phyloP scores from a whole-genome alignment of 2,329 filamentous ascomycete genomes.

The Aspergillus viridinutans region DNA sequence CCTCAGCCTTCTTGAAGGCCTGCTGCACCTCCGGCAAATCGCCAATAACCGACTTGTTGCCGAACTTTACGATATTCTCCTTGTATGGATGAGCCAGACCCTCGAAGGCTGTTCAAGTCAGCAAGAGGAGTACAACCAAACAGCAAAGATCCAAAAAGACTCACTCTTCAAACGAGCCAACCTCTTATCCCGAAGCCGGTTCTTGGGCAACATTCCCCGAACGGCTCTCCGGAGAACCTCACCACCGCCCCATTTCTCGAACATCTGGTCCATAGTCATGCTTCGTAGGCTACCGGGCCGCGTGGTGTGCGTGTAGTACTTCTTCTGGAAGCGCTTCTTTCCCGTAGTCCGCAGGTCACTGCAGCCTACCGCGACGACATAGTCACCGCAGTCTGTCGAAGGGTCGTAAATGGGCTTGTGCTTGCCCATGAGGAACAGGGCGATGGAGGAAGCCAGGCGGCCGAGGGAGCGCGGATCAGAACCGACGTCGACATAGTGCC shows the following conservation, averaged over 20 bases:
- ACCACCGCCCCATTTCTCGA: conserved; percentile 87
- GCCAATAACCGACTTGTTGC: conserved; percentile 47
- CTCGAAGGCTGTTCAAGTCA: conserved; percentile 66
- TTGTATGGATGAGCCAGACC: conserved; percentile 88
- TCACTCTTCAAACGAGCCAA: conserved; percentile 77
- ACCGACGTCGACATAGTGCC: conserved; percentile 82
- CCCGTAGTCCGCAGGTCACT: conserved; percentile 82
- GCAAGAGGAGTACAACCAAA: not conserved
- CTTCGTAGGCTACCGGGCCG: conserved; percentile 79
- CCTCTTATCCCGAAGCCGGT: conserved; percentile 80
- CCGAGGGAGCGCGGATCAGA: conserved; percentile 74
- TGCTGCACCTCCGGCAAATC: conserved; percentile 33
- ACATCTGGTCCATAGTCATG: conserved; percentile 92
- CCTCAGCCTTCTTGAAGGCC: conserved; percentile 29
- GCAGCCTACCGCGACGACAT: conserved; percentile 91
- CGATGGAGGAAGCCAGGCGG: conserved; percentile 82
- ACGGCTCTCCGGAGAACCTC: conserved; percentile 91
- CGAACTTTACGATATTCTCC: conserved; percentile 75
- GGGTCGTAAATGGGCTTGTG: conserved; percentile 98
- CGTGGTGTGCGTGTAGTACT: conserved; percentile 92
- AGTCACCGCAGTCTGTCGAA: conserved; percentile 97
- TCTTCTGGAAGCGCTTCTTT: conserved; percentile 89
- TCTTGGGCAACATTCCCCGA: conserved; percentile 96
- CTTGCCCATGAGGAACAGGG: conserved; percentile 90
- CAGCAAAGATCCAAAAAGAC: conserved; percentile 18